Percentiles rank a stretch among this genome's conserved stretches.
phyloP scores from a whole-genome alignment of 805 yeast species.

The Barnettozyma pratensis region DNA sequence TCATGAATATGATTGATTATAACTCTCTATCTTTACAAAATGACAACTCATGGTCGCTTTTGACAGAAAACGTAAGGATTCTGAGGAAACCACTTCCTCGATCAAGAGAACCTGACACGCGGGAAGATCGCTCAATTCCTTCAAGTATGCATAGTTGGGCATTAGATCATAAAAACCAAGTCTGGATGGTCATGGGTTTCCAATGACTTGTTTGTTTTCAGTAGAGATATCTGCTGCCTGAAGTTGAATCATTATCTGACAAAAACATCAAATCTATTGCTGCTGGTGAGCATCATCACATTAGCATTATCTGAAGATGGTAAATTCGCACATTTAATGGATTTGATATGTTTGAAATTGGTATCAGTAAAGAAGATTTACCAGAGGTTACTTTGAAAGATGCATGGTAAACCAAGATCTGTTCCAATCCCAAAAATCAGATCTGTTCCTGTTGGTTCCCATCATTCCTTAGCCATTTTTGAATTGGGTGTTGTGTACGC shows the following conservation, averaged over 20 bases:
- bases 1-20: not conserved
- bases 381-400: constrained; percentile 76
- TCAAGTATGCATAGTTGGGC: constrained; percentile 76
- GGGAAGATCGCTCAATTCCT: constrained; percentile 25
- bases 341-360: constrained; percentile 89
- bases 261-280: constrained; percentile 56
- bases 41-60: constrained; percentile 18
- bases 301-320: constrained; percentile 71
- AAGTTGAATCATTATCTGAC: constrained; percentile 57
- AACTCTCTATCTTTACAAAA: too few species aligned
- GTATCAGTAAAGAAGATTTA: constrained; percentile 59
- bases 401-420: constrained; percentile 71
- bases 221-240: constrained; percentile 84
- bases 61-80: constrained; percentile 23
- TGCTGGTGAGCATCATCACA: constrained; percentile 93
- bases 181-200: constrained; percentile 97
- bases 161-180: constrained; percentile 61
- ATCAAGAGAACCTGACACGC: constrained; percentile 23
- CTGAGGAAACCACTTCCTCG: constrained; percentile 10
- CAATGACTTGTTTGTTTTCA: constrained; percentile 87
- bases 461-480: constrained; percentile 85
- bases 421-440: constrained; percentile 71
- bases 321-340: constrained; percentile 83
- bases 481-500: constrained; percentile 81
- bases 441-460: constrained; percentile 77